Percentiles rank a stretch among this genome's conserved stretches.
Evolutionary conservation across 164 flowering plant species (phyloP).

Genomic region (Piper betle): DNA sequence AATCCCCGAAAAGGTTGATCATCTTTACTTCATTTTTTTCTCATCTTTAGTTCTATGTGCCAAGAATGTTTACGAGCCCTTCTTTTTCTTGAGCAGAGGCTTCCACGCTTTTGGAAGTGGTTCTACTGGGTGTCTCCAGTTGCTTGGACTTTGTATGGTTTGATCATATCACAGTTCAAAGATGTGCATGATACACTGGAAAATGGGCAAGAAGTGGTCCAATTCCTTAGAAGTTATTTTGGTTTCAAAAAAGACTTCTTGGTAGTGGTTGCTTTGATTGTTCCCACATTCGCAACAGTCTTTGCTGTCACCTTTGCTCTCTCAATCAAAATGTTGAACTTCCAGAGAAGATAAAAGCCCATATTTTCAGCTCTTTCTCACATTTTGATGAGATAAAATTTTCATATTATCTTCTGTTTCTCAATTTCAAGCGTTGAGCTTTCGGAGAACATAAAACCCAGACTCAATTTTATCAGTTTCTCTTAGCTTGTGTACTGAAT

Average conservation of each 20-base stretch:
- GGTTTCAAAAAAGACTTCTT: slow-evolving; percentile 31
- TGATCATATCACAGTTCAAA: slow-evolving; percentile 27
- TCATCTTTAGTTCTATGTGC: background rate
- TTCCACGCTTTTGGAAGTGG: slow-evolving; percentile 43
- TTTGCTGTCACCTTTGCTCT: slow-evolving; percentile 37
- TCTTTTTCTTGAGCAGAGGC: slow-evolving; percentile 10
- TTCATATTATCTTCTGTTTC: no score
- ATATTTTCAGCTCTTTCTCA: no score
- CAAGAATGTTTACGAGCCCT: no score
- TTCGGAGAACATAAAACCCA: no score
- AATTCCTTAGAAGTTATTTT: slow-evolving; percentile 18
- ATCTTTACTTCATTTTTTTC: background rate
- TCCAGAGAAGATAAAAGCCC: slow-evolving; percentile 20
- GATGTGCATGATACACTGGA: slow-evolving; percentile 11
- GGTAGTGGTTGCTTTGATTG: slow-evolving; percentile 20
- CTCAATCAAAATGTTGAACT: slow-evolving; percentile 27
- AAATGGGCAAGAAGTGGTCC: slow-evolving; percentile 11
- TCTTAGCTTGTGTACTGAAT: no score
- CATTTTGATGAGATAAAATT: no score
- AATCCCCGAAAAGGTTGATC: slow-evolving; percentile 23
- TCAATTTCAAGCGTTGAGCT: no score
- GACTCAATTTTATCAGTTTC: no score
- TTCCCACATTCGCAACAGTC: slow-evolving; percentile 16
- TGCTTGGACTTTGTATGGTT: slow-evolving; percentile 43
- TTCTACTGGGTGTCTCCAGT: slow-evolving; percentile 41